phyloP scores from a whole-genome alignment of 352 stramenopile species.

The Blastocystis sp. region DNA sequence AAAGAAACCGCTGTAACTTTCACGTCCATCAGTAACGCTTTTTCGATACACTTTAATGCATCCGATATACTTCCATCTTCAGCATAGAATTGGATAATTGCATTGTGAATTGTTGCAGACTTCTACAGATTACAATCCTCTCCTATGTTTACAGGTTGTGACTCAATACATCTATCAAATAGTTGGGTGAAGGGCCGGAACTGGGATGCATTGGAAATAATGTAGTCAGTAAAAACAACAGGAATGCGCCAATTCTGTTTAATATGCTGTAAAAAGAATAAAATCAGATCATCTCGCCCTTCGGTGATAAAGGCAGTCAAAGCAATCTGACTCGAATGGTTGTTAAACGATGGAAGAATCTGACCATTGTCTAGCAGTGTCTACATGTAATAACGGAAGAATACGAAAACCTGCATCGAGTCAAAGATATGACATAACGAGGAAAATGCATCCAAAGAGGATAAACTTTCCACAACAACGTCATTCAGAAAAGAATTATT shows the following conservation, averaged over 20 bases:
- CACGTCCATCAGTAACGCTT: neutral
- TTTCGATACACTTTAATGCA: neutral
- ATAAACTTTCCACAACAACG: slow-evolving; percentile 40
- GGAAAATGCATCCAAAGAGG: slow-evolving; percentile 14
- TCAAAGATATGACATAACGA: slow-evolving; percentile 28
- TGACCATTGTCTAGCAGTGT: neutral
- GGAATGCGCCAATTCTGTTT: slow-evolving; percentile 45
- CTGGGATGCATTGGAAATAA: slow-evolving; percentile 23
- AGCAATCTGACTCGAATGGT: slow-evolving; percentile 39
- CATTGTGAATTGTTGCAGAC: slow-evolving; percentile 32
- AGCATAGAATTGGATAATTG: slow-evolving; percentile 46
- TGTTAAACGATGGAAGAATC: slow-evolving; percentile 54
- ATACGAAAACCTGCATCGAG: slow-evolving; percentile 1
- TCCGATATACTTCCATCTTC: neutral
- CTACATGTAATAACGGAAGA: neutral
- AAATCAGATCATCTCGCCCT: neutral
- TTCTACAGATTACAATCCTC: neutral
- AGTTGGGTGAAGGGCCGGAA: neutral
- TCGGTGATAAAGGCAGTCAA: slow-evolving; percentile 23
- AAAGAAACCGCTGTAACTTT: slow-evolving; percentile 41
- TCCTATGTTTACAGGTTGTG: neutral
- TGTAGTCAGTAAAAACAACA: slow-evolving; percentile 25
- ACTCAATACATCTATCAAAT: slow-evolving; percentile 27
- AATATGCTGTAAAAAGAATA: slow-evolving; percentile 56
- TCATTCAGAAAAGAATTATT: slow-evolving; percentile 59